phyloP scores from a whole-genome alignment of 225 moss, liverwort and hornwort species.

The Lunularia cruciata region DNA sequence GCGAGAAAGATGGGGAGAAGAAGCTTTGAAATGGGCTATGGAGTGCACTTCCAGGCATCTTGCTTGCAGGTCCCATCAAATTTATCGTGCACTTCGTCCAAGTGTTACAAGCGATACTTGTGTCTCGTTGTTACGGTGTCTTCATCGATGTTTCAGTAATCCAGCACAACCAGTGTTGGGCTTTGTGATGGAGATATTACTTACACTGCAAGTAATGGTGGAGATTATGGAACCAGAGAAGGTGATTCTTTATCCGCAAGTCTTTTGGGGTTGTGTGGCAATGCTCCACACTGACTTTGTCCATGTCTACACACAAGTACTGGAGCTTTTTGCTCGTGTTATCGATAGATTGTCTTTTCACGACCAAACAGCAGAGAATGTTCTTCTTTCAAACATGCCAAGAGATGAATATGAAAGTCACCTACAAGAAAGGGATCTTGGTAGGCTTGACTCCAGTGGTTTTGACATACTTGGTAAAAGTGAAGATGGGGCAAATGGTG shows the following conservation, averaged over 20 bases:
- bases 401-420: slow-evolving; percentile 77
- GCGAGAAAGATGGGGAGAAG: slow-evolving; percentile 97
- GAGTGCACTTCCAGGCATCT: slow-evolving; percentile 96
- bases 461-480: slow-evolving; percentile 70
- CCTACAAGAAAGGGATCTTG: slow-evolving; percentile 66
- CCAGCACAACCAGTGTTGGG: slow-evolving; percentile 92
- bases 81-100: slow-evolving; percentile 94
- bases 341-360: slow-evolving; percentile 94
- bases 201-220: slow-evolving; percentile 99
- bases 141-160: slow-evolving; percentile 95
- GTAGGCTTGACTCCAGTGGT: slow-evolving; percentile 81
- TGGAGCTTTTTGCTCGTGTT: slow-evolving; percentile 97
- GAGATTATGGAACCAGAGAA: slow-evolving; percentile 99
- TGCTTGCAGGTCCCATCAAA: slow-evolving; percentile 96
- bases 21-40: slow-evolving; percentile 99
- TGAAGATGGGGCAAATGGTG: slow-evolving; percentile 61
- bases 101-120: slow-evolving; percentile 99
- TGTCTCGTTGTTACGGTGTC: slow-evolving; percentile 89
- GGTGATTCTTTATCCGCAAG: slow-evolving; percentile 95
- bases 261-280: slow-evolving; percentile 99
- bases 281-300: slow-evolving; percentile 99
- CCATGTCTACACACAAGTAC: slow-evolving; percentile 95
- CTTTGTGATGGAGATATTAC: slow-evolving; percentile 98
- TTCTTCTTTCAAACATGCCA: slow-evolving; percentile 96
- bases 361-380: slow-evolving; percentile 98